Base-by-base conservation (phyloP, 2,329 filamentous ascomycete genomes). In the Sordariomycetes sp. region DNA sequence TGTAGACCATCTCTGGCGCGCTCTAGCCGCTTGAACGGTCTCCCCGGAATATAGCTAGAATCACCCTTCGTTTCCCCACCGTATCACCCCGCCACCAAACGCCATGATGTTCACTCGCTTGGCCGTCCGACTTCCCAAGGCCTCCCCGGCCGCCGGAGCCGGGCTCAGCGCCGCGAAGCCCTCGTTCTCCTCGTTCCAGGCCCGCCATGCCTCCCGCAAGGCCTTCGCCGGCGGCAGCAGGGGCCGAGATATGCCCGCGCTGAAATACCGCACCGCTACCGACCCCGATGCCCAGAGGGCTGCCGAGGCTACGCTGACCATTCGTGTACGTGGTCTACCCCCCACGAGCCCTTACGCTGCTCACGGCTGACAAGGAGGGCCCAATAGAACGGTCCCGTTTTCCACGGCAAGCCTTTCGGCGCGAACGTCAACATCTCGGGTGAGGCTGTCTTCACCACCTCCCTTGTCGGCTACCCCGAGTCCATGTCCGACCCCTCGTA, bases 381-480 rank as follows among this genome's bases (percentile, higher is more conserved):
- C n/a, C 22, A 12, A 37, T 68, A 91, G 85, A 90, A 96, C 77
- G 94, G 94, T 61, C 94, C 94, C 52, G 87, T 97, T 69, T 97
- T 96, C 79, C 89, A 90, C 67, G 94, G 94, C 71, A 96, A 89
- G 71, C 96, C 93, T 60, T 99, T 97, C 67, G 94, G 94, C 67
- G 94, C 94, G 69, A 94, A 95, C 73, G 84, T 88, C 72, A 99
- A 97, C 80, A 89, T 97, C 70, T 96, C 92, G 62, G 94, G 94
- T 66, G 94, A 99, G 79, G 94, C 94, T 53, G 94, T 97, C 72
- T 99, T 99, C 80, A 97, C 94, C 62, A 97, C 94, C 61, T 97
- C 93, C 25, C 85, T 97, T 59, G 94, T 99, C 60, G 94, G 94
- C 68, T 99, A 99, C 73, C 94, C 94, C 65, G 94, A 99, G 79